phyloP scores from a whole-genome alignment of 495 filamentous ascomycete species.

The Pyrenula massariospora region DNA sequence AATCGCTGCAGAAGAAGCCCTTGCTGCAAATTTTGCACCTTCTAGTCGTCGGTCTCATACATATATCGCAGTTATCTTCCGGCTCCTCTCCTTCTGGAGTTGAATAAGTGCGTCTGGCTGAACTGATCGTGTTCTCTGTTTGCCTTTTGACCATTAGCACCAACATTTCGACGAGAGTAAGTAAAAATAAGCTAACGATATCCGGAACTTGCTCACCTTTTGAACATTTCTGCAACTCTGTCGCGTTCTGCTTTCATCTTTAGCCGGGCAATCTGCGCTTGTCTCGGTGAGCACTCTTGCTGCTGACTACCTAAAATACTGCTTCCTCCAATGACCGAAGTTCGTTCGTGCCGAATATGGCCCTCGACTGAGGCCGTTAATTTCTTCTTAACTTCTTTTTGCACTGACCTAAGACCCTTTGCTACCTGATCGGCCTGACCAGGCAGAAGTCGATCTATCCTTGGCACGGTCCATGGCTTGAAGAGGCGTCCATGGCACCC shows the following conservation, averaged over 20 bases:
- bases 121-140: conserved; percentile 9
- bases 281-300: conserved; percentile 10
- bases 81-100: conserved; percentile 9
- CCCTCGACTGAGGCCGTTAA: conserved; percentile 13
- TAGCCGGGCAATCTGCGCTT: conserved; percentile 12
- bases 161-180: conserved; percentile 5
- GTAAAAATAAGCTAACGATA: conserved; percentile 9
- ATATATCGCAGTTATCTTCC: conserved; percentile 4
- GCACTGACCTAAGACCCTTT: conserved; percentile 14
- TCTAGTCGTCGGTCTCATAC: conserved; percentile 8
- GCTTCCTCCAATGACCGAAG: conserved; percentile 14
- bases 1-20: conserved; percentile 16
- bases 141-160: conserved; percentile 12
- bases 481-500: conserved; percentile 19
- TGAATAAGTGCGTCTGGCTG: conserved; percentile 8
- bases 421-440: conserved; percentile 12
- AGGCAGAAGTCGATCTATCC: conserved; percentile 11
- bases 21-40: conserved; percentile 16
- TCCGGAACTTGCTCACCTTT: conserved; percentile 8
- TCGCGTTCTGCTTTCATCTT: conserved; percentile 17
- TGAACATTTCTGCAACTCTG: conserved; percentile 19
- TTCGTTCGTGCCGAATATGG: conserved; percentile 12
- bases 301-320: conserved; percentile 10
- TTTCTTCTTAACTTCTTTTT: conserved; percentile 14
- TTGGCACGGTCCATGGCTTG: conserved; percentile 17